These are phyloP conservation scores for Rosa persica DNA, from an alignment of 306 rosid species.

Conservation along the genomic window DNA sequence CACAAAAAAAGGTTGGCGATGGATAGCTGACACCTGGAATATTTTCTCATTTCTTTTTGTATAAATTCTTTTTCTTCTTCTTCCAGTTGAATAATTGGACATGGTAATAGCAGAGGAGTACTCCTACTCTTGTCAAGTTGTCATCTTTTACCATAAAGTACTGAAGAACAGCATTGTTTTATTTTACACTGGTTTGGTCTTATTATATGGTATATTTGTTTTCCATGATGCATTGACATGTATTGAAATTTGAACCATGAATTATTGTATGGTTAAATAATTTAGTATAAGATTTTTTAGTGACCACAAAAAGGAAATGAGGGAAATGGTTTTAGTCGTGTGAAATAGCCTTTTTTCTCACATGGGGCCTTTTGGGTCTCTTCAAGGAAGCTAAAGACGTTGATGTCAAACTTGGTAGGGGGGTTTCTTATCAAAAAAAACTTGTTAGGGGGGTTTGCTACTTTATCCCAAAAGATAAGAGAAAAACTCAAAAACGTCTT, in stretches of 20 bases:
- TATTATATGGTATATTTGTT: background rate
- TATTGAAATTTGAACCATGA: background rate
- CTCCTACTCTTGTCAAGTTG: background rate
- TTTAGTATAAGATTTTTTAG: background rate
- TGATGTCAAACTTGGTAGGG: background rate
- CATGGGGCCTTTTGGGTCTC: conserved; percentile 11
- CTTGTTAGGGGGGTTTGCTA: background rate
- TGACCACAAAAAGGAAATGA: background rate
- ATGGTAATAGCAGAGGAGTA: background rate
- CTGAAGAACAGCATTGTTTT: background rate
- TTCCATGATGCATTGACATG: background rate
- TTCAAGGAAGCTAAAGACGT: background rate
- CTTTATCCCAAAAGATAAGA: background rate
- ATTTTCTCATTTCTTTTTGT: background rate
- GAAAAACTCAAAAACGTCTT: background rate
- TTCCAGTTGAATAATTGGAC: background rate
- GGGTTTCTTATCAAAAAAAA: background rate
- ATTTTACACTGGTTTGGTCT: background rate
- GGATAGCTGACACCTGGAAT: conserved; percentile 45
- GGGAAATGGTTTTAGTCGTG: conserved; percentile 9
- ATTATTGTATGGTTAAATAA: background rate
- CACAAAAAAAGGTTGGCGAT: conserved; percentile 36
- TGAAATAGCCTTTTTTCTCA: background rate
- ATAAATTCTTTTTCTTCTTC: background rate
- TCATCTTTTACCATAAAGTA: background rate